These are phyloP conservation scores for Hepatocystis sp. DNA, from an alignment of 169 alveolate genomes.

Conservation along the genomic window DNA sequence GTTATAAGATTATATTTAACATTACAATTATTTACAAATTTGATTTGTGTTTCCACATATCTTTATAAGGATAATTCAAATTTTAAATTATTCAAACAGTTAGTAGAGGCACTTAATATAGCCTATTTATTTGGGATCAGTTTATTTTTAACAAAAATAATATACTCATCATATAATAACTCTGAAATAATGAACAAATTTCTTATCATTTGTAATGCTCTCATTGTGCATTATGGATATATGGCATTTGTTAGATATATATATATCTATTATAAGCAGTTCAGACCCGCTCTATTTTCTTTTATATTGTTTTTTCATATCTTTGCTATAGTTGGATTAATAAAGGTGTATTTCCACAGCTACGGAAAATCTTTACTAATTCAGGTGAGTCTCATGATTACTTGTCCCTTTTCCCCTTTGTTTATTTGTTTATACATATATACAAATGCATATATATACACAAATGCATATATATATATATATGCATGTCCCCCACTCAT, in stretches of 20 bases:
- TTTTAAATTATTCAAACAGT: slow-evolving; percentile 42
- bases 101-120: slow-evolving; percentile 18
- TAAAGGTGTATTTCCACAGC: slow-evolving; percentile 76
- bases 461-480: too few relatives aligned
- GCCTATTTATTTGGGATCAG: slow-evolving; percentile 33
- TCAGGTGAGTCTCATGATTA: slow-evolving; percentile 68
- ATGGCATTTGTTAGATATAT: slow-evolving; percentile 64
- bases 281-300: slow-evolving; percentile 78
- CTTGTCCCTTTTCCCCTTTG: background rate
- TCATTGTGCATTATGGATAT: slow-evolving; percentile 35
- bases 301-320: slow-evolving; percentile 79
- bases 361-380: slow-evolving; percentile 75
- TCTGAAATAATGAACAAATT: slow-evolving; percentile 22
- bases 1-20: slow-evolving; percentile 60
- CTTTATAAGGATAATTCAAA: slow-evolving; percentile 38
- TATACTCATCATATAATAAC: slow-evolving; percentile 29
- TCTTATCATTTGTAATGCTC: slow-evolving; percentile 11
- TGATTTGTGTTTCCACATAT: slow-evolving; percentile 25
- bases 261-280: slow-evolving; percentile 69
- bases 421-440: too few relatives aligned
- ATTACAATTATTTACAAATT: slow-evolving; percentile 31
- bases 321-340: slow-evolving; percentile 80
- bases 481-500: too few relatives aligned
- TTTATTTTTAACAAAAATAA: slow-evolving; percentile 62
- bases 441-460: too few relatives aligned